Base-by-base conservation (phyloP, 805 yeast genomes). In the Kodamaea kaohsiungensis region DNA sequence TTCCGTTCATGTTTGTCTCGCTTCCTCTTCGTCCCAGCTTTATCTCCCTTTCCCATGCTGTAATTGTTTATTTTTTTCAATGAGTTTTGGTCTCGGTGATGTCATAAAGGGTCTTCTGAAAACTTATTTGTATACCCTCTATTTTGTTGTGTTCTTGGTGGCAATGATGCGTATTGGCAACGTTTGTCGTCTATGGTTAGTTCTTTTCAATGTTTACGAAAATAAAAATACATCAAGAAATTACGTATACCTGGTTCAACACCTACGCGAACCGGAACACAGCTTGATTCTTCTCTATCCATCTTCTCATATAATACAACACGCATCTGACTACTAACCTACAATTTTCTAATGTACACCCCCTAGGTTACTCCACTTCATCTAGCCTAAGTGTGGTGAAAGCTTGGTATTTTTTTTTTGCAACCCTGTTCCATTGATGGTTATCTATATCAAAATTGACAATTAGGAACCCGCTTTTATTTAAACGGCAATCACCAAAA, bases 341-440 rank as follows among this genome's bases (percentile, higher is more conserved):
- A 22, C 25, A 22, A 4, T 22, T 22, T 6, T 22, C 25, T 4
- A 22, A 22, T 22, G 6, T 6, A 22, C 25, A 6, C 25, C 25
- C 3, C 3, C 6, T 22, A 22, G 25, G 25, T 22, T 22, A 22
- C 25, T 22, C 25, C 25, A 4, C 25, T 22, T 22, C 25, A 4
- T 22, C 25, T 4, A 22, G 6, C 25, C 6, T 3, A 22, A 22
- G 25, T 3, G 6, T 4, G 25, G 25, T 22, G 6, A 22, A 22
- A 22, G 25, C 25, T 22, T 22, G 8, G 3, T 30, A 30, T 9
- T 10, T 30, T 30, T 30, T 30, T 30, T 30, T 12, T 42, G 46
- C 46, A 42, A 42, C 46, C 46, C 13, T 16, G 51, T 49, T 49
- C 38, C 51, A 42, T 42, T 12, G 13, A 16, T 22, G 27, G 40